Base-by-base conservation (phyloP, 345 rosid genomes). In the Rhizophora mangle region DNA sequence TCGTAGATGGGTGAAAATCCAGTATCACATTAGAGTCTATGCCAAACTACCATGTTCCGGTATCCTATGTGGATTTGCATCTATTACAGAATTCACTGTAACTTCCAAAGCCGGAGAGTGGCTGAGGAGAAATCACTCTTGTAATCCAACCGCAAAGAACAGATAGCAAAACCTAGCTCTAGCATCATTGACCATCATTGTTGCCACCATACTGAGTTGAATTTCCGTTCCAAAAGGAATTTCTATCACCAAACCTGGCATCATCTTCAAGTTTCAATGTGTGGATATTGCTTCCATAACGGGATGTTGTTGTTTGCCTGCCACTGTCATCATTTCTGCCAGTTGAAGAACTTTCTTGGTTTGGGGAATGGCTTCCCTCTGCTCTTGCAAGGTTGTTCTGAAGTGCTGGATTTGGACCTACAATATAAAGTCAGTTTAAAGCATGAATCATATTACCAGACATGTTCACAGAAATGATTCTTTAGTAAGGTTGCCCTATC, bases 161-260 rank as follows among this genome's bases (percentile, higher is more conserved):
- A 15, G 0, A 22, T 3, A 1, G 63, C 29, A 49, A 10, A 2
- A 13, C 54, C 29, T 22, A 20, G n/a, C 58, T 9, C 4, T 27
- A 51, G 31, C 46, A 55, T 74, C 70, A 83, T 70, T 67, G 82
- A 72, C 76, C 84, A 57, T 84, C 81, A 19, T 43, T 76, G 53
- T 77, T 75, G 47, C 93, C 85, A 2, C 96, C 97, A 51, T 85
- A 93, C 72, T 93, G 85, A 16, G 98, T 90, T 4, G 96, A 90
- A 68, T 93, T 93, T 72, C 96, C 98, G 53, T 93, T 93, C 98
- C 98, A 89, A 72, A 84, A 93, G 30, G 92, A 32, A 65, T 93
- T 93, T 71, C 88, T 85, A 46, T 74, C 96, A 22, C 60, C 76
- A 72, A 86, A 87, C n/a, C 70, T 80, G 27, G 63, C 46, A 60